These are phyloP conservation scores for Magnaporthales sp. DNA, from an alignment of 2,329 filamentous ascomycete genomes.

Conservation along the genomic window DNA sequence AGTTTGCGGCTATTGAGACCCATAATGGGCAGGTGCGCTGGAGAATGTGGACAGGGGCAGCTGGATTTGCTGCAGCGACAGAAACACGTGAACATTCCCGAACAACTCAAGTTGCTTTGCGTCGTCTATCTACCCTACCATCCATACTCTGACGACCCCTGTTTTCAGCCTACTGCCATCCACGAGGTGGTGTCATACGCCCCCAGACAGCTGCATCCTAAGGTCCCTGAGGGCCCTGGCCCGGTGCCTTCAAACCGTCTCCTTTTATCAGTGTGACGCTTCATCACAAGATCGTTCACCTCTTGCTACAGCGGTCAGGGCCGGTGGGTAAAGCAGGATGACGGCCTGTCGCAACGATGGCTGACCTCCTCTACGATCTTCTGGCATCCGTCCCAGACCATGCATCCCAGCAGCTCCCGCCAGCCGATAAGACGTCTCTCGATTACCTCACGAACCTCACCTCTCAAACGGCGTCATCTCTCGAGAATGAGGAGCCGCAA, in stretches of 20 bases:
- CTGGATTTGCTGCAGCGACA: neutral
- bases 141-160: neutral
- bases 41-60: neutral
- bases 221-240: neutral
- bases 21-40: neutral
- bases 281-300: neutral
- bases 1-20: neutral
- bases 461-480: conserved; percentile 63
- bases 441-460: conserved; percentile 72
- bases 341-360: conserved; percentile 33
- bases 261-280: neutral
- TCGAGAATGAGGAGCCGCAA: conserved; percentile 68
- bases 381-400: conserved; percentile 31
- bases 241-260: neutral
- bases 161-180: neutral
- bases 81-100: neutral
- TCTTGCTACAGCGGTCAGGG: neutral
- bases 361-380: conserved; percentile 68
- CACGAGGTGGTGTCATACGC: neutral
- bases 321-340: conserved; percentile 1
- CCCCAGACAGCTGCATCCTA: neutral
- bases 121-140: too few relatives aligned
- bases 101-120: neutral
- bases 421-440: conserved; percentile 43
- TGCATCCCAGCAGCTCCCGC: conserved; percentile 18